These are phyloP conservation scores for Sphagnum fallax DNA, from an alignment of 228 moss, liverwort and hornwort species.

Conservation along the genomic window DNA sequence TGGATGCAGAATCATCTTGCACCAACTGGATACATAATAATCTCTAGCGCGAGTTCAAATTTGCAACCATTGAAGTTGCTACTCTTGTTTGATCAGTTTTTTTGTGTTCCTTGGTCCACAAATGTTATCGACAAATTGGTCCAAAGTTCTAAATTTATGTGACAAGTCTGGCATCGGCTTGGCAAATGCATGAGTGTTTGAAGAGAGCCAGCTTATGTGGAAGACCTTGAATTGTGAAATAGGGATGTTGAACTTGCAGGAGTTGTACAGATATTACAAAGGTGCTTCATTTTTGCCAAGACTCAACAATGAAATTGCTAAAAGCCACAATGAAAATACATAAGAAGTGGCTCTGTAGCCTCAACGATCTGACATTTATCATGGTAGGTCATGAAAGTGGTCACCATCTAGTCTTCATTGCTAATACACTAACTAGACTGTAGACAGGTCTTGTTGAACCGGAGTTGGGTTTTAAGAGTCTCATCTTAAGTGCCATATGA, in stretches of 20 bases:
- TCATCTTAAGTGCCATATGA: background rate
- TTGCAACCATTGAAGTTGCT: background rate
- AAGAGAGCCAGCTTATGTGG: too few relatives aligned
- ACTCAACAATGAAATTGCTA: conserved; percentile 8
- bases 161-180: background rate
- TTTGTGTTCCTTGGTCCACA: too few relatives aligned
- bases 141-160: background rate
- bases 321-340: conserved; percentile 5
- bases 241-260: background rate
- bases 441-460: background rate
- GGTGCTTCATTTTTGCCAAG: conserved; percentile 7
- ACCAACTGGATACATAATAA: conserved; percentile 13
- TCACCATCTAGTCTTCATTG: background rate
- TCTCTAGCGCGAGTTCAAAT: conserved; percentile 6
- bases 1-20: conserved; percentile 8
- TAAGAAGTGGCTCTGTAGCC: conserved; percentile 5
- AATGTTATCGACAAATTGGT: too few relatives aligned
- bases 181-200: background rate
- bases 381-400: background rate
- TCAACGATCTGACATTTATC: conserved; percentile 9
- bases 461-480: background rate
- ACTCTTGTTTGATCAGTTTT: too few relatives aligned
- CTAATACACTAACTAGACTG: background rate
- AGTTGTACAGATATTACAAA: conserved; percentile 5
- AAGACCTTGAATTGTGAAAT: too few relatives aligned